phyloP scores from a whole-genome alignment of 768 basidiomycete species.

The Hericium coralloides region DNA sequence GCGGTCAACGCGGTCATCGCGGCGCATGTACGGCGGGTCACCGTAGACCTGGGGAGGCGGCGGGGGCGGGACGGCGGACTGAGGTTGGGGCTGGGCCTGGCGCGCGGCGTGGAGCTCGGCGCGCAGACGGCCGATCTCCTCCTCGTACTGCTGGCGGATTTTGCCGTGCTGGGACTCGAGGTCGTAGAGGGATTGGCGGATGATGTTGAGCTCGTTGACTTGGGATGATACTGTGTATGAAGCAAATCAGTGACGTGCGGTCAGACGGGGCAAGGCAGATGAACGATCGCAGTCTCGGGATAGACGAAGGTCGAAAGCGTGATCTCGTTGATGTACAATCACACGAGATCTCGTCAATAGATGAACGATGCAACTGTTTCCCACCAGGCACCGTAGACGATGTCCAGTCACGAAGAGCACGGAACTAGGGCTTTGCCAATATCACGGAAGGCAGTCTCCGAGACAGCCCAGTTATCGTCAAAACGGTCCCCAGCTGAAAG shows the following conservation, averaged over 20 bases:
- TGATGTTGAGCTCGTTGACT: conserved; percentile 83
- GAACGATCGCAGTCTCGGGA: too few species aligned
- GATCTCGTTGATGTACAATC: too few species aligned
- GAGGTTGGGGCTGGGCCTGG: conserved; percentile 23
- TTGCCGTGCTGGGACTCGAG: conserved; percentile 85
- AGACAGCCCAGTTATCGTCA: too few species aligned
- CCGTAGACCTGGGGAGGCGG: conserved; percentile 3
- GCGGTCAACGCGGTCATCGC: conserved; percentile 20
- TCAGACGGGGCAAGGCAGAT: background rate
- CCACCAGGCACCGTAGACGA: too few species aligned
- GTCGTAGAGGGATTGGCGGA: conserved; percentile 85
- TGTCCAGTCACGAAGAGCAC: too few species aligned
- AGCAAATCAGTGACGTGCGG: conserved; percentile 1
- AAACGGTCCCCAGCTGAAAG: too few species aligned
- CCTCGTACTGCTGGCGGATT: conserved; percentile 80
- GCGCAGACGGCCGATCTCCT: conserved; percentile 67
- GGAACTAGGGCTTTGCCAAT: too few species aligned
- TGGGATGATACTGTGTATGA: conserved; percentile 55
- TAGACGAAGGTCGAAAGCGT: too few species aligned
- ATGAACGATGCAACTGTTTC: too few species aligned
- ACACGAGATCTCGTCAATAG: too few species aligned
- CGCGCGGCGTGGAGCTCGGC: conserved; percentile 53
- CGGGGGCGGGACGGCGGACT: conserved; percentile 16
- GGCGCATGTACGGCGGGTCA: conserved; percentile 12
- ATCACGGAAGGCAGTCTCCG: too few species aligned